Base-by-base conservation (phyloP, 2,329 filamentous ascomycete genomes). In the Colletotrichum sp. region DNA sequence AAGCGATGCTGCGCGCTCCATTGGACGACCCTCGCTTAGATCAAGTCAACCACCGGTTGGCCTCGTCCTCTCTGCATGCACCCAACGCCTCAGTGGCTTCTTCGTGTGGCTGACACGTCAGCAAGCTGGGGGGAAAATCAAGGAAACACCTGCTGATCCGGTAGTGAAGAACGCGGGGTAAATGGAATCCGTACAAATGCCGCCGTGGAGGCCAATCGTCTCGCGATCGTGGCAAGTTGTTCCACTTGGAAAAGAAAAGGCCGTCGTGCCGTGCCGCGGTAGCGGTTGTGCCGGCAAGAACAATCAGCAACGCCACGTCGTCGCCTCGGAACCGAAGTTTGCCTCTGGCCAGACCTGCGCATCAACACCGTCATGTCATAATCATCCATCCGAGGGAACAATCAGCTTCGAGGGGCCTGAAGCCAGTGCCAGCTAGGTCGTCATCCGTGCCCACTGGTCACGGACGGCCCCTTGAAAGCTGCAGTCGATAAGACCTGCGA, bases 111-210 rank as follows among this genome's bases (percentile, higher is more conserved):
- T 73, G 34, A 64, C 57, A 57, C 57, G 55, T 60, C 44, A 63
- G 63, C 73, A n/a, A 10, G 6, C 21, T 26, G 15, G 30, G 30
- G 26, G 34, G 4, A 24, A 63, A 68, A 73, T 34, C 57, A 76
- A 49, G 64, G 57, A 73, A 65, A 52, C 63, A 57, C 49, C 5
- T 73, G 64, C 24, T 68, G 64, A 73, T 57, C 73, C 64, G 70
- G 26, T 28, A 60, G 63, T 73, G 73, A 71, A 28, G 36, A n/a
- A 21, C 63, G 73, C 57, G 64, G 69, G 70, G 70, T 64, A 49
- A 15, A 26, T 10, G 21, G 26, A 64, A 21, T 26, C 60, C 67
- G 39, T 21, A 21, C 28, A 32, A 32, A 59, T 67, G 69, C 32
- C 32, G 18, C 44, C 7, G 39, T n/a, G n/a, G 34, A 34, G 15